Conservation (phyloP, 2,329 filamentous ascomycete species). For the Microcyclospora pomicola region DNA sequence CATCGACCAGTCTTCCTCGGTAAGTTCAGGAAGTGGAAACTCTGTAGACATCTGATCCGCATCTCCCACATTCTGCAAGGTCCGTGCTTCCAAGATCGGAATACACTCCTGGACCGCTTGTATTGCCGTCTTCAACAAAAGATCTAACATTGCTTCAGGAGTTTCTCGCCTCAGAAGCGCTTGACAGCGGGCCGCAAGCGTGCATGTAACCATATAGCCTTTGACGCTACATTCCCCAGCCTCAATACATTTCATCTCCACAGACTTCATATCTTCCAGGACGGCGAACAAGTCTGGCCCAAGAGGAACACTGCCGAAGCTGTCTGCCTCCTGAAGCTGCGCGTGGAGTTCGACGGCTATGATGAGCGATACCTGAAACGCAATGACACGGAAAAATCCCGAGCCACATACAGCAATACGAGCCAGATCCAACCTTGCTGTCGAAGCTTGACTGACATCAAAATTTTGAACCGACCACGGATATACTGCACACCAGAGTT, state of each 20-base stretch:
- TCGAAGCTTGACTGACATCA: background rate
- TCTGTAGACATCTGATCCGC: no score
- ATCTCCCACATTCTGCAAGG: no score
- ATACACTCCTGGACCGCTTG: background rate
- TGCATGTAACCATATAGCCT: background rate
- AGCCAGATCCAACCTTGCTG: background rate
- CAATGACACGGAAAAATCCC: background rate
- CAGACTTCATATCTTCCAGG: background rate
- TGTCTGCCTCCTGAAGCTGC: background rate
- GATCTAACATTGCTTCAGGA: background rate
- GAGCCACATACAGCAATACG: background rate
- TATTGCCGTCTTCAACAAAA: background rate
- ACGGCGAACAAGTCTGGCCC: background rate
- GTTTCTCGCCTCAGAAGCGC: background rate
- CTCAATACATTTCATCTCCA: background rate
- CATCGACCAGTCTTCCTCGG: no score
- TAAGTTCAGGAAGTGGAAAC: no score
- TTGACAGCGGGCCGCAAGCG: background rate
- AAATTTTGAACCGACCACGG: background rate
- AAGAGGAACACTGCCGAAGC: background rate
- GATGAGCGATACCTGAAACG: background rate
- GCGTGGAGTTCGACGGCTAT: background rate
- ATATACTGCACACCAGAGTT: background rate
- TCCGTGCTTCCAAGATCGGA: background rate
- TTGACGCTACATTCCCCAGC: conserved; percentile 1